These are phyloP conservation scores for Trametes cingulata DNA, from an alignment of 768 basidiomycete genomes.

Conservation along the genomic window DNA sequence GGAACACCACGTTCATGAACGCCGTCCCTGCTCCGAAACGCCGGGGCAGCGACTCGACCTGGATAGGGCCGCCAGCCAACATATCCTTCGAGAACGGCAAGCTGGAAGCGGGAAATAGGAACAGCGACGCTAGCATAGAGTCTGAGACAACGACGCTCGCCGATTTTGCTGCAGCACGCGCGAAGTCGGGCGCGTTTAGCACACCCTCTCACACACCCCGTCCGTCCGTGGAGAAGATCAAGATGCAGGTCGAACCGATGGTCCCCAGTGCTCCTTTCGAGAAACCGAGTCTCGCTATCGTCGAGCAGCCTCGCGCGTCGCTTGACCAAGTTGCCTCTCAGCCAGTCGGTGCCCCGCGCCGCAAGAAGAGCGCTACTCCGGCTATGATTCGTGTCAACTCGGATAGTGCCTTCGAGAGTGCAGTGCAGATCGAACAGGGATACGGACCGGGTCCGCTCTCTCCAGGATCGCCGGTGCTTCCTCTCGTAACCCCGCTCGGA, in stretches of 20 bases:
- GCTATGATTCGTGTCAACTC: slow-evolving; percentile 9
- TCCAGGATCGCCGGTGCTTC: slow-evolving; percentile 12
- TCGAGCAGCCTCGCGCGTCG: neutral
- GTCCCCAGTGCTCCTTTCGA: slow-evolving; percentile 14
- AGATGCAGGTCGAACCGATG: slow-evolving; percentile 1
- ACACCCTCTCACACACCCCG: slow-evolving; percentile 10
- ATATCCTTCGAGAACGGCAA: neutral
- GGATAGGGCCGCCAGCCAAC: slow-evolving; percentile 5
- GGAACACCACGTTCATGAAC: neutral
- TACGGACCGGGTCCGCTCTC: slow-evolving; percentile 1
- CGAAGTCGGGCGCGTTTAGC: slow-evolving; percentile 9
- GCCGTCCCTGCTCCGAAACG: neutral
- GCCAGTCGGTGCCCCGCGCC: neutral
- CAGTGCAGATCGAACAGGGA: slow-evolving; percentile 8
- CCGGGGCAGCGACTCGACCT: slow-evolving; percentile 13
- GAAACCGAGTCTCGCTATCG: slow-evolving; percentile 5
- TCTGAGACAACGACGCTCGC: slow-evolving; percentile 14
- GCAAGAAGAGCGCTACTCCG: neutral
- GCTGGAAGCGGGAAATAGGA: neutral
- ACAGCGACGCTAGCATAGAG: slow-evolving; percentile 8
- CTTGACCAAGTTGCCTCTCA: neutral
- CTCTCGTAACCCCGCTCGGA: slow-evolving; percentile 13
- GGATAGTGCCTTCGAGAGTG: neutral
- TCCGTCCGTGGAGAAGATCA: slow-evolving; percentile 14
- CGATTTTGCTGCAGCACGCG: slow-evolving; percentile 2